Evolutionary conservation across 768 basidiomycete genomes (phyloP).

Genomic region (Leccinum fibrillosum): DNA sequence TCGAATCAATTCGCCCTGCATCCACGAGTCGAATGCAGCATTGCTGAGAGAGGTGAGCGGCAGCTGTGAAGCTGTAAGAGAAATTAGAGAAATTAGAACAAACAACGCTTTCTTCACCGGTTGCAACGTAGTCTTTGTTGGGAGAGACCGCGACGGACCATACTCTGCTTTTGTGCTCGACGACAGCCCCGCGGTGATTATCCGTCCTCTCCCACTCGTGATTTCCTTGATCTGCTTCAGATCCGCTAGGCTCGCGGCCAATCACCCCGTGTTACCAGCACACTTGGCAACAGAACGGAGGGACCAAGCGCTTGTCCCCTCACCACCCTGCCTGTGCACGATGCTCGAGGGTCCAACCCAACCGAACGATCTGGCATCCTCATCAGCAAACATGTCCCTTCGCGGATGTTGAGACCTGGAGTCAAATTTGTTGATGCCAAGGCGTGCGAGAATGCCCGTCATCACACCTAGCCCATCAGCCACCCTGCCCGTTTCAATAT

Average conservation of each 20-base stretch:
- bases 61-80: not conserved
- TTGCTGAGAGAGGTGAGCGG: slow-evolving; percentile 1
- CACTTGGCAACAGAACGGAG: slow-evolving; percentile 41
- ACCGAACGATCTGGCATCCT: slow-evolving; percentile 57
- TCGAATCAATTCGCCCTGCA: not conserved
- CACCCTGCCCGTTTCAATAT: not conserved
- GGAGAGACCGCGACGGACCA: not conserved
- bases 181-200: slow-evolving; percentile 6
- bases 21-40: slow-evolving; percentile 1
- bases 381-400: slow-evolving; percentile 76
- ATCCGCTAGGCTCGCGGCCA: slow-evolving; percentile 26
- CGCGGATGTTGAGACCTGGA: slow-evolving; percentile 31
- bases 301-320: slow-evolving; percentile 51
- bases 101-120: not conserved
- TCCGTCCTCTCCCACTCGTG: slow-evolving; percentile 21
- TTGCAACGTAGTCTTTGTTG: not conserved
- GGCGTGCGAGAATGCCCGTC: slow-evolving; percentile 16
- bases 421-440: slow-evolving; percentile 20
- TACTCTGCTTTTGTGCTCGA: not conserved
- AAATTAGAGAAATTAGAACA: not conserved
- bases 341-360: slow-evolving; percentile 12
- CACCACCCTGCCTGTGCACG: slow-evolving; percentile 37
- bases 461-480: slow-evolving; percentile 4
- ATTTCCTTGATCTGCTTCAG: slow-evolving; percentile 14
- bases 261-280: slow-evolving; percentile 26